Base-by-base conservation (phyloP, 1,139 yeast genomes). In the Chernovozyma aurita region DNA sequence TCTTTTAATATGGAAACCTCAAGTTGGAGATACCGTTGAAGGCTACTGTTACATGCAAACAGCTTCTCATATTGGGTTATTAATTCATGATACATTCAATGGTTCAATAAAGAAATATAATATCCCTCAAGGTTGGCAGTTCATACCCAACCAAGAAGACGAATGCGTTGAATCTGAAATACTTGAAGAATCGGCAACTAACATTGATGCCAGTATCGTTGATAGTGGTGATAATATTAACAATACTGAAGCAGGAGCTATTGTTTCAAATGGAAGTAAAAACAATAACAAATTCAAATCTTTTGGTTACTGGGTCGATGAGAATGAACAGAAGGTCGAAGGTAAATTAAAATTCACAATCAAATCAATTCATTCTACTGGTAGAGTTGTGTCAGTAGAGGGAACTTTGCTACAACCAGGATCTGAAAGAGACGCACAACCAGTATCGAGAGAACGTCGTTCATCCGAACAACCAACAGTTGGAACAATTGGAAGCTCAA, bases 41-140 rank as follows among this genome's bases (percentile, higher is more conserved):
- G 98, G 98, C 5, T 75, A 79, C 65, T 75, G 85, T 40, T 87
- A 87, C 63, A 79, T 92, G 76, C 97, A 90, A 65, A 83, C 97
- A 1, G 96, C 95, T 13, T 84, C 95, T 7, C 98, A 92, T 55
- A 82, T 94, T 52, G 97, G 97, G 42, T 69, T 92, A 45, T 73
- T 92, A 48, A 73, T 92, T 36, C 92, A 86, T 57, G 97, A 92
- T 60, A 86, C 95, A 1, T 92, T 92, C 66, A 94, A 92, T 62
- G 97, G 97, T 24, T 80, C 94, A 37, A 87, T 92, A 46, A 86
- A 85, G 59, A 80, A 85, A 57, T 82, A 75, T 55, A 79, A 78
- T 49, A 87, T 92, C 44, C 98, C 98, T 14, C 63, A 65, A 29
- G 76, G 70, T 36, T 92, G 98, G 98, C 65, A 67, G 25, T 92